phyloP scores from a whole-genome alignment of 768 basidiomycete species.

The Phaeotremella skinneri region DNA sequence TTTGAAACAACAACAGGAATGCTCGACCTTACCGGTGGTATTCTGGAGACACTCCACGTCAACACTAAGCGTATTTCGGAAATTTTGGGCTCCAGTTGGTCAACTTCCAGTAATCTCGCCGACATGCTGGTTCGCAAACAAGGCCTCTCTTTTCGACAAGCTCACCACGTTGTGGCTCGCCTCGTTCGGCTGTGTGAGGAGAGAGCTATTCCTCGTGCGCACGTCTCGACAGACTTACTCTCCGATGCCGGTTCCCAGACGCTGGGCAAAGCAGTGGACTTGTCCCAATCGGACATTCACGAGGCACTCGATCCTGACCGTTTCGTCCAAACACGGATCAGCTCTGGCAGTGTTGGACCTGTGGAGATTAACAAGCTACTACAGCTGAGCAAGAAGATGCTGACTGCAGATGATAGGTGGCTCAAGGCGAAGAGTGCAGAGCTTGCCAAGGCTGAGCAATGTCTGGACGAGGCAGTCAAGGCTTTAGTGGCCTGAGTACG shows the following conservation, averaged over 20 bases:
- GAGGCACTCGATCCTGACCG: constrained; percentile 6
- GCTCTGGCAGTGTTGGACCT: constrained; percentile 7
- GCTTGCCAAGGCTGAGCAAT: too few species aligned
- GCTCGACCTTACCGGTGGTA: constrained; percentile 10
- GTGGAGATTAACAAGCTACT: not conserved
- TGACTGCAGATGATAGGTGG: not conserved
- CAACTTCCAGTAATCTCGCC: constrained; percentile 16
- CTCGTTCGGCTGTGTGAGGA: constrained; percentile 8
- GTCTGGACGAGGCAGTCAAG: too few species aligned
- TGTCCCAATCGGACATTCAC: constrained; percentile 1
- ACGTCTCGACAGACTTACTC: constrained; percentile 1
- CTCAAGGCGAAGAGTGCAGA: not conserved
- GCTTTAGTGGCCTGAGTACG: too few species aligned
- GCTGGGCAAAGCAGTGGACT: not conserved
- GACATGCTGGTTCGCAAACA: constrained; percentile 9
- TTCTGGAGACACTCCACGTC: constrained; percentile 9
- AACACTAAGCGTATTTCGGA: not conserved
- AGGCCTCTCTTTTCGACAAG: constrained; percentile 13
- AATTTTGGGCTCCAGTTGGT: constrained; percentile 10
- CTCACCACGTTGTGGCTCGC: constrained; percentile 17
- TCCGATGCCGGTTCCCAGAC: constrained; percentile 1
- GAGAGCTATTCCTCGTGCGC: not conserved
- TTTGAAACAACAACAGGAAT: constrained; percentile 9
- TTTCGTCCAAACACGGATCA: constrained; percentile 12
- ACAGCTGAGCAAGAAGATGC: not conserved